phyloP scores from a whole-genome alignment of 2,329 filamentous ascomycete species.

The Aspergillus uvarum region DNA sequence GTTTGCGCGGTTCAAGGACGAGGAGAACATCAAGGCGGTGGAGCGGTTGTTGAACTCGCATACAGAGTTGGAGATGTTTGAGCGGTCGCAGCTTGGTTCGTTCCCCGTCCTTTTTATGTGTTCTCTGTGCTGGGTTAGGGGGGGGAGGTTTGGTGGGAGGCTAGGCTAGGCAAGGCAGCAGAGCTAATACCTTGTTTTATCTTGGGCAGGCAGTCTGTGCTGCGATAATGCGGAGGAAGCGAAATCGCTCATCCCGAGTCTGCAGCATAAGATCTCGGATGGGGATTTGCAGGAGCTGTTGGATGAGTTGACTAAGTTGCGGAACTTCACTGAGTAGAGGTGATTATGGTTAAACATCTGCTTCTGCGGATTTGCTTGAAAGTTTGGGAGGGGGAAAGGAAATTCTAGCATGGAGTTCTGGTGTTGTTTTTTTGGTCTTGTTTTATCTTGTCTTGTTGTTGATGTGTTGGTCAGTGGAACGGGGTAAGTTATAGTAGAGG shows the following conservation, averaged over 20 bases:
- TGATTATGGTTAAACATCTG: neutral
- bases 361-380: no score
- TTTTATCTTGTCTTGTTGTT: neutral
- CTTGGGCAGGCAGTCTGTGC: constrained; percentile 86
- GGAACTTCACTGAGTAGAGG: constrained; percentile 47
- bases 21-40: constrained; percentile 92
- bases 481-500: neutral
- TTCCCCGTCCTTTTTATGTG: constrained; percentile 14
- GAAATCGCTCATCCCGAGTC: constrained; percentile 87
- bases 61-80: constrained; percentile 79
- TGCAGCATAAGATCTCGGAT: constrained; percentile 86
- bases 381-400: constrained; percentile 7
- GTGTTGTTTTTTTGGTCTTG: constrained; percentile 3
- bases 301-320: constrained; percentile 84
- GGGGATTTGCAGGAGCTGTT: constrained; percentile 84
- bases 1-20: constrained; percentile 93
- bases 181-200: no score
- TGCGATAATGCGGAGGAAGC: constrained; percentile 93
- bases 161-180: no score
- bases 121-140: no score
- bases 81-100: constrained; percentile 85
- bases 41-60: constrained; percentile 80
- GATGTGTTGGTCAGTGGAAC: neutral
- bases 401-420: constrained; percentile 17
- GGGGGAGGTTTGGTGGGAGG: no score